Evolutionary conservation across 106 monocot species (phyloP), one percentile per base, ranked within the genome.

Genomic region (Amphibolis antarctica): DNA sequence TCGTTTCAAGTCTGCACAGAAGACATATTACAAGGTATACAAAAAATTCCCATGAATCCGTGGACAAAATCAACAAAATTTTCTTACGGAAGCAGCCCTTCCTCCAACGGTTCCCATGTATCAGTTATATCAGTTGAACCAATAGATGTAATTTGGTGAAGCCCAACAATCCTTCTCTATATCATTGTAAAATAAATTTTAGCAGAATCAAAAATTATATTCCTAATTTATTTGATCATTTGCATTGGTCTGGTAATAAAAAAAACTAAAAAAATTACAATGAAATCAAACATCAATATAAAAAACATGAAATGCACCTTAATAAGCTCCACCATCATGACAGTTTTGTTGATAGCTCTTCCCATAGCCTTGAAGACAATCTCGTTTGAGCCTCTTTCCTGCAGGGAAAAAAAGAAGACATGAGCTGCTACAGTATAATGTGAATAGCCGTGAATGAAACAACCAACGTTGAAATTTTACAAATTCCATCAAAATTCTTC

Each of bases 301-400:
- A 9, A 14, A 60, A 36, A 36, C 36, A 46, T 49, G n/a, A 29
- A 52, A 46, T 21, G 42, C 65, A 83, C 90, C 90, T 92, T 87
- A 42, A 92, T 84, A 55, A 92, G 65, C 53, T 92, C 92, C 47
- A 82, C 92, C 53, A 92, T 76, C 84, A 80, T 84, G 10, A 92
- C 79, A 47, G 92, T 92, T 26, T 92, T 92, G 65, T 84, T 92
- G 30, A 92, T 92, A 28, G 92, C 87, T 78, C 87, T 84, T 69
- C 92, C 92, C 92, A 92, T 92, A 13, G 92, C 92, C 66, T 92
- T 92, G 25, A 92, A 77, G 7, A 87, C 74, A 62, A 92, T 92
- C 52, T 92, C 87, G 70, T 82, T 59, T 30, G 86, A 77, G 46
- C 72, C 82, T 67, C 80, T 86, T 46, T 87, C 92, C 92, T 92